These are phyloP conservation scores for Penstemon newberryi DNA, from an alignment of 257 asterid species.

Conservation along the genomic window DNA sequence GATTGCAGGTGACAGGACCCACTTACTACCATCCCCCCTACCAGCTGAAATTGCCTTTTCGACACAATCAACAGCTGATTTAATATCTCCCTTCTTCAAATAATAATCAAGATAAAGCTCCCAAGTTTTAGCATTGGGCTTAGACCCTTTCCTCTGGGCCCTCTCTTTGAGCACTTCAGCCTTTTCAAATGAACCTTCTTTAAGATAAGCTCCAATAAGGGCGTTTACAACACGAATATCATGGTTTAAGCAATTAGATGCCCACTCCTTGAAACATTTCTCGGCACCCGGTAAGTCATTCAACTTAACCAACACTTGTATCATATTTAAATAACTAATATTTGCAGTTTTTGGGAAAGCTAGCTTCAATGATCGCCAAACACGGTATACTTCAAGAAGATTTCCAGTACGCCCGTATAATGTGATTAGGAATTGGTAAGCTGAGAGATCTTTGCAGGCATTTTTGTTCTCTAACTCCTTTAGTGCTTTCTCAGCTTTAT, in stretches of 20 bases:
- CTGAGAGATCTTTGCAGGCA: slow-evolving; percentile 44
- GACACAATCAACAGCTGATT: slow-evolving; percentile 57
- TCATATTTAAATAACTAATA: slow-evolving; percentile 86
- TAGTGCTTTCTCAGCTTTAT: slow-evolving; percentile 79
- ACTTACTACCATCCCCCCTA: slow-evolving; percentile 63
- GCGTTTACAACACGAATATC: slow-evolving; percentile 79
- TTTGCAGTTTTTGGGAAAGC: slow-evolving; percentile 83
- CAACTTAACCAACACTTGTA: slow-evolving; percentile 69
- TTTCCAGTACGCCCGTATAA: slow-evolving; percentile 83
- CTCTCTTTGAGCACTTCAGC: slow-evolving; percentile 64
- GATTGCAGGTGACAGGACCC: slow-evolving; percentile 51
- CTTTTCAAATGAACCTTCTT: slow-evolving; percentile 53
- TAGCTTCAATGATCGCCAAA: slow-evolving; percentile 91
- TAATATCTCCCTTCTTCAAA: slow-evolving; percentile 54
- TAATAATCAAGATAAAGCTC: slow-evolving; percentile 74
- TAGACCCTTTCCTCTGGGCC: slow-evolving; percentile 60
- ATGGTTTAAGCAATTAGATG: slow-evolving; percentile 46
- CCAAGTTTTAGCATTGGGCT: slow-evolving; percentile 86
- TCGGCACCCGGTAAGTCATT: slow-evolving; percentile 94
- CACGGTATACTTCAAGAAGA: slow-evolving; percentile 73
- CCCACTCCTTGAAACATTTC: slow-evolving; percentile 88
- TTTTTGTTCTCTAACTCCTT: slow-evolving; percentile 85
- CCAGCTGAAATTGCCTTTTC: slow-evolving; percentile 60
- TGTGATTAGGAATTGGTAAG: slow-evolving; percentile 82
- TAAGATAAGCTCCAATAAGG: slow-evolving; percentile 74